A percentile compares a stretch with the other conserved stretches of the same genome.
These are phyloP conservation scores for Coemansia brasiliensis DNA, from an alignment of 192 early-diverging fungal genomes.

Conservation along the genomic window DNA sequence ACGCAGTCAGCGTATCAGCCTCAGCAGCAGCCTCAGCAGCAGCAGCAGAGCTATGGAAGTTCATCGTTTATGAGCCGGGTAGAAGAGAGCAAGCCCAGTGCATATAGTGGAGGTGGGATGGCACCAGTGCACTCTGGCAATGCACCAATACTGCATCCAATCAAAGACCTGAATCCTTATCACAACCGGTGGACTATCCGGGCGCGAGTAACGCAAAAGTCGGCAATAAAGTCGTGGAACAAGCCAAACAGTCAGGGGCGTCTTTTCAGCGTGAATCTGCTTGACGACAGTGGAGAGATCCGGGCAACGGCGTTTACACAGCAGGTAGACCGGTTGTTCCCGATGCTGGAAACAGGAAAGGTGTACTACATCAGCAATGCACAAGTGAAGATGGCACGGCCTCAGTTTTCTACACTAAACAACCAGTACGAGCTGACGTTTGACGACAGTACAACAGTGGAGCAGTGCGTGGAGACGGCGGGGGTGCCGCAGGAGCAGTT, in stretches of 20 bases:
- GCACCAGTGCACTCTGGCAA: slow-evolving; percentile 47
- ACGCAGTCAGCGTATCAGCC: slow-evolving; percentile 15
- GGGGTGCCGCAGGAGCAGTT: slow-evolving; percentile 54
- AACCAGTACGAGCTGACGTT: slow-evolving; percentile 93
- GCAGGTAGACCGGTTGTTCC: slow-evolving; percentile 73
- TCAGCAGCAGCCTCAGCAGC: slow-evolving; percentile 47
- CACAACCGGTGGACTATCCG: slow-evolving; percentile 95
- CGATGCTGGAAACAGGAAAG: slow-evolving; percentile 75
- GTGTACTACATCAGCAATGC: slow-evolving; percentile 85
- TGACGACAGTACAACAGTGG: slow-evolving; percentile 69
- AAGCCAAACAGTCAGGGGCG: slow-evolving; percentile 78
- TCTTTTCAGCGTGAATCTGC: slow-evolving; percentile 85
- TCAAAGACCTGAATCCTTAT: slow-evolving; percentile 82
- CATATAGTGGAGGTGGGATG: slow-evolving; percentile 8
- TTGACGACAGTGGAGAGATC: slow-evolving; percentile 91
- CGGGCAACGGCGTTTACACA: slow-evolving; percentile 93
- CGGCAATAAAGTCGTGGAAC: slow-evolving; percentile 76
- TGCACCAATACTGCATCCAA: slow-evolving; percentile 49
- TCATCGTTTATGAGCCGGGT: slow-evolving; percentile 49
- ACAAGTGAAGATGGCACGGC: slow-evolving; percentile 79
- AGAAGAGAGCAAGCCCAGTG: slow-evolving; percentile 25
- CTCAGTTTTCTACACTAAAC: slow-evolving; percentile 75
- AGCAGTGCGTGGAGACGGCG: slow-evolving; percentile 46
- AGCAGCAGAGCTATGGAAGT: slow-evolving; percentile 7
- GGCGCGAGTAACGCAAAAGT: slow-evolving; percentile 85